A percentile compares a stretch with the other conserved stretches of the same genome.
Conservation (phyloP, 805 yeast genomes). For the Barnettozyma wickerhamii region DNA sequence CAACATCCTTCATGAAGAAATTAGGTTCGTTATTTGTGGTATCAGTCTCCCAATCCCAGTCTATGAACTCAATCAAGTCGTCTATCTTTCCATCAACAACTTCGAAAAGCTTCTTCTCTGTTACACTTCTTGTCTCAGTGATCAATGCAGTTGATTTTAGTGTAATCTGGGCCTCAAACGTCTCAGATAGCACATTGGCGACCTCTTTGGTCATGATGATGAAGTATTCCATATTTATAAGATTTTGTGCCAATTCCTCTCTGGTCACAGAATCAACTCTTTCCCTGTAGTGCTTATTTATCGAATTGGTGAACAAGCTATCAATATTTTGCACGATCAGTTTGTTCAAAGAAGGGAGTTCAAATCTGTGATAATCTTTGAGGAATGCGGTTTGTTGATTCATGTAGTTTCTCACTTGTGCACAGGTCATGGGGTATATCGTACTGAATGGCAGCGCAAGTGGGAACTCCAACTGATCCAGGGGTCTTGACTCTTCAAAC, state of each 20-base stretch:
- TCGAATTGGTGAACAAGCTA: conserved; percentile 58
- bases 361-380: conserved; percentile 59
- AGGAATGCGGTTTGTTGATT: conserved; percentile 61
- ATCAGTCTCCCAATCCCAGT: conserved; percentile 75
- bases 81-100: conserved; percentile 78
- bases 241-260: conserved; percentile 85
- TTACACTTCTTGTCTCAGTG: conserved; percentile 54
- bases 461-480: conserved; percentile 38
- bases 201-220: conserved; percentile 69
- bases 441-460: conserved; percentile 82
- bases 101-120: conserved; percentile 77
- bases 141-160: conserved; percentile 53
- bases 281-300: conserved; percentile 57
- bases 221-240: conserved; percentile 85
- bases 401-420: conserved; percentile 63
- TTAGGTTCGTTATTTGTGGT: conserved; percentile 57
- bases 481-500: conserved; percentile 52
- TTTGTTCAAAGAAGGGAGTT: conserved; percentile 54
- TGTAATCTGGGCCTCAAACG: conserved; percentile 37
- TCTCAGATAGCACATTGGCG: conserved; percentile 30
- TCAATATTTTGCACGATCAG: conserved; percentile 63
- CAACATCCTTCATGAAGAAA: conserved; percentile 74
- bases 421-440: conserved; percentile 82
- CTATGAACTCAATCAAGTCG: conserved; percentile 78
- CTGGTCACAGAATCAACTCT: conserved; percentile 70